phyloP scores from a whole-genome alignment of 2,329 filamentous ascomycete genomes.

The Paecilomyces dactylethromorphus region DNA sequence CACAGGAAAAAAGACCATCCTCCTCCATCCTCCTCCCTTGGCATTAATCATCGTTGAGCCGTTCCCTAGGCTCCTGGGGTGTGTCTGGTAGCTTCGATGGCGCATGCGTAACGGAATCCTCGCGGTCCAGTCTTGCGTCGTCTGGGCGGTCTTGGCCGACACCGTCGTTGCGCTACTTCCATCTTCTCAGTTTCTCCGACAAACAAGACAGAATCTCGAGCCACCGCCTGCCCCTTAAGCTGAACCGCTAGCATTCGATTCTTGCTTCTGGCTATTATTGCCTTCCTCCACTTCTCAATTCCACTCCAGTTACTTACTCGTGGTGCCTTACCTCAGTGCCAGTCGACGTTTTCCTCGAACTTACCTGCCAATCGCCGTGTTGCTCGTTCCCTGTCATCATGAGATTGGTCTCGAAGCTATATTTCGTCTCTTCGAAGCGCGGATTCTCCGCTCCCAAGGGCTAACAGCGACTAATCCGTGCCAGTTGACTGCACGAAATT shows the following conservation, averaged over 20 bases:
- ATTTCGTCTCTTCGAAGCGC: slow-evolving; percentile 3
- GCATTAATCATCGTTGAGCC: background rate
- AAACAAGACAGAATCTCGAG: background rate
- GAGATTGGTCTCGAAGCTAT: slow-evolving; percentile 1
- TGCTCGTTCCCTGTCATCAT: slow-evolving; percentile 2
- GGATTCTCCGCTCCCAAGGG: slow-evolving; percentile 3
- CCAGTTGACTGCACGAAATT: background rate
- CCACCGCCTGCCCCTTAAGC: background rate
- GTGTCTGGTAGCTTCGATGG: background rate
- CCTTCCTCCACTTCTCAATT: background rate
- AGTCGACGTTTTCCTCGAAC: background rate
- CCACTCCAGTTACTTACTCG: background rate
- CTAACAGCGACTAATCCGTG: slow-evolving; percentile 2
- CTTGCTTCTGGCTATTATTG: background rate
- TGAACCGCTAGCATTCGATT: background rate
- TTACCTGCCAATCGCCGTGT: background rate
- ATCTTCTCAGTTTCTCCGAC: background rate
- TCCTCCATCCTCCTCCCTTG: background rate
- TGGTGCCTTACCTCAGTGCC: background rate
- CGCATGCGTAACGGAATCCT: background rate
- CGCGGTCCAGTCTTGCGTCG: background rate
- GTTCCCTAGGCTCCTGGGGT: background rate
- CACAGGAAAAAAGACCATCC: background rate
- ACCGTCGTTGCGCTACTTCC: background rate
- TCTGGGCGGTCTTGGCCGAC: background rate